Evolutionary conservation across 2,329 filamentous ascomycete genomes (phyloP).

Genomic region (Colletotrichum graminicola): DNA sequence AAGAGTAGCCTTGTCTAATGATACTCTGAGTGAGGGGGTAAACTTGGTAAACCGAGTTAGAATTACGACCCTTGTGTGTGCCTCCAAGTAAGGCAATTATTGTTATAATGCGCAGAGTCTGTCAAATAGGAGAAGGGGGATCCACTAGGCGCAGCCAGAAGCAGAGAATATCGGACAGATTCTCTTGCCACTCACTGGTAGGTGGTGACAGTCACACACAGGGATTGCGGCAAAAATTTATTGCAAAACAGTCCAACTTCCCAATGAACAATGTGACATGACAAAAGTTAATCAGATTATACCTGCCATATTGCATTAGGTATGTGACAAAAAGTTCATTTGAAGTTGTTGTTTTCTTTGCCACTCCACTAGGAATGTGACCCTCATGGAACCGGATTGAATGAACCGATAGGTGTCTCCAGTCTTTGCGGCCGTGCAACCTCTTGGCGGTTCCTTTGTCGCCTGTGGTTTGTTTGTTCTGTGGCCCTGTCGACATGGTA

Average conservation of each 20-base stretch:
- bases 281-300: not conserved
- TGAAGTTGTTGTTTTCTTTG: not conserved
- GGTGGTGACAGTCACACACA: not conserved
- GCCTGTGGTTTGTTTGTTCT: not conserved
- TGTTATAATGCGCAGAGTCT: too few species aligned
- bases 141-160: not conserved
- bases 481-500: not conserved
- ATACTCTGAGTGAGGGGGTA: not conserved
- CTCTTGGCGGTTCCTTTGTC: not conserved
- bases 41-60: not conserved
- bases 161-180: not conserved
- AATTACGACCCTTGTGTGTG: too few species aligned
- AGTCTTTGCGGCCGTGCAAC: not conserved
- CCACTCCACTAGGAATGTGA: not conserved
- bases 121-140: not conserved
- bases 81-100: too few species aligned
- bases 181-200: not conserved
- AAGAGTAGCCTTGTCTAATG: not conserved
- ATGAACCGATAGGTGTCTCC: not conserved
- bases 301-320: not conserved
- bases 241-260: not conserved
- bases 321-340: not conserved
- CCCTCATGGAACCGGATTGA: not conserved
- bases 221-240: not conserved
- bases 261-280: not conserved